Percentiles rank a stretch among this genome's conserved stretches.
These are phyloP conservation scores for Rubus idaeus DNA, from an alignment of 306 rosid genomes.

Conservation along the genomic window DNA sequence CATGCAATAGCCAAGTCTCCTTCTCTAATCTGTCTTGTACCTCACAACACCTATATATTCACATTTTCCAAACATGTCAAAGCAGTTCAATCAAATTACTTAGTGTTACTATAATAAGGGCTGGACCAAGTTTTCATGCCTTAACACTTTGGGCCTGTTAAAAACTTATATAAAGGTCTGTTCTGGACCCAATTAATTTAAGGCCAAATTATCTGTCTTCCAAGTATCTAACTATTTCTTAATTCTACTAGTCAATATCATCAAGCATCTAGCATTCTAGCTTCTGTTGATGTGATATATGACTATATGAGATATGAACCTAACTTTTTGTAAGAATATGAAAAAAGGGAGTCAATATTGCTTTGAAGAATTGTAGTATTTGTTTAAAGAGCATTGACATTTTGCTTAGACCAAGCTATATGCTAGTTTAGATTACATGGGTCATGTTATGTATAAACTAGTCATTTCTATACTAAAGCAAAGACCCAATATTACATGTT, in stretches of 20 bases:
- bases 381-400: background rate
- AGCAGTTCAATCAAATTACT: background rate
- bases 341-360: too few relatives aligned
- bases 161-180: background rate
- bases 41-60: background rate
- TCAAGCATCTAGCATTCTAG: background rate
- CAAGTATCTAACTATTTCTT: background rate
- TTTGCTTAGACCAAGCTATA: background rate
- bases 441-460: too few relatives aligned
- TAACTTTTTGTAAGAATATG: background rate
- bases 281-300: background rate
- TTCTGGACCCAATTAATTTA: background rate
- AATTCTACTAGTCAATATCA: background rate
- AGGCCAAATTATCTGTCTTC: background rate
- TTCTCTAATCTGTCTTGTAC: background rate
- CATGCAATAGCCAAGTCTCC: background rate
- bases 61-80: background rate
- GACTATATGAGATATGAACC: too few relatives aligned
- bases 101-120: too few relatives aligned
- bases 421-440: too few relatives aligned
- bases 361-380: background rate
- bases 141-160: too few relatives aligned
- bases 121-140: too few relatives aligned
- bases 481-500: background rate
- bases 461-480: background rate